phyloP scores from a whole-genome alignment of 768 basidiomycete genomes.

The Calocera cornea region DNA sequence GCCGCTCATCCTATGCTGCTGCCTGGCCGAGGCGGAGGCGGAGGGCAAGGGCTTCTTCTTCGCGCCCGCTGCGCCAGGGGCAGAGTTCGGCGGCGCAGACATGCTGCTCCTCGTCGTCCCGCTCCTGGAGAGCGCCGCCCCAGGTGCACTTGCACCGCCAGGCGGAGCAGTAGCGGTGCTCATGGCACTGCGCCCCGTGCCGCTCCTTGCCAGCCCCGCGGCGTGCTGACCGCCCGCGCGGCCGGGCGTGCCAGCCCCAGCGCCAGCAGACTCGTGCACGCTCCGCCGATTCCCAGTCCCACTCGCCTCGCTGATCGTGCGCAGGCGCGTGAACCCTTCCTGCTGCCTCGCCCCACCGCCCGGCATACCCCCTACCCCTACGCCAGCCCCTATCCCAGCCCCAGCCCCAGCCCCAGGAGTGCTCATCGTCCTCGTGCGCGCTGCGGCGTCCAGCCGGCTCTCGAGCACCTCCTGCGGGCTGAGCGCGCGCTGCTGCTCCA shows the following conservation, averaged over 20 bases:
- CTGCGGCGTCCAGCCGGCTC: background rate
- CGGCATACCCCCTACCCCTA: too few species aligned
- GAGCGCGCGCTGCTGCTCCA: background rate
- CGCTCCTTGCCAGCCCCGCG: background rate
- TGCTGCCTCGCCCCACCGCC: background rate
- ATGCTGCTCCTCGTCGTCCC: background rate
- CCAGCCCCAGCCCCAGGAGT: background rate
- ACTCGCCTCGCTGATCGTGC: background rate
- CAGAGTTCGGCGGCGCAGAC: background rate
- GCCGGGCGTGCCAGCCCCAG: background rate
- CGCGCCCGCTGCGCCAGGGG: background rate
- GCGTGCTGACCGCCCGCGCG: background rate
- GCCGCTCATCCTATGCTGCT: background rate
- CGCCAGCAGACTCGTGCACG: background rate
- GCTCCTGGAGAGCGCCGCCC: background rate
- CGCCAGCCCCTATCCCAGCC: too few species aligned
- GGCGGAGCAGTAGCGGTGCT: background rate
- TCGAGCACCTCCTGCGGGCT: background rate
- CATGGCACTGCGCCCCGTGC: background rate
- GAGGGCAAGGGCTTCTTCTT: background rate
- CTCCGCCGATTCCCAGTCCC: background rate
- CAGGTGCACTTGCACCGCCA: background rate
- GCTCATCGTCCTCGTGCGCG: background rate
- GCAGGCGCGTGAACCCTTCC: background rate
- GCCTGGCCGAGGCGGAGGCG: background rate